These are phyloP conservation scores for Neurospora sp. DNA, from an alignment of 495 filamentous ascomycete genomes.

Conservation along the genomic window DNA sequence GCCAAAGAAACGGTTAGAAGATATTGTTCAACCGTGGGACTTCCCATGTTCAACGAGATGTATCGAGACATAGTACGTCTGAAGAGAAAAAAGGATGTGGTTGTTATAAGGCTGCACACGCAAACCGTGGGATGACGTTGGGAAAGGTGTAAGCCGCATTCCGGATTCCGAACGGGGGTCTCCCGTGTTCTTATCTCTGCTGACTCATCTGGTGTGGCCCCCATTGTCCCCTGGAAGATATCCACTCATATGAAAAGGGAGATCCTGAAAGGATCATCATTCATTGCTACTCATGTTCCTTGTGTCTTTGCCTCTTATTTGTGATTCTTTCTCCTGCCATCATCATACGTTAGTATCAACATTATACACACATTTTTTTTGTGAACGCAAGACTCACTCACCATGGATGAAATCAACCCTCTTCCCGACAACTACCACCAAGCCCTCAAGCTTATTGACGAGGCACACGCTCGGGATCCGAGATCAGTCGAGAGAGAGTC, in stretches of 20 bases:
- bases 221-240: background rate
- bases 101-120: background rate
- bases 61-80: background rate
- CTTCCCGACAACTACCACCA: slow-evolving; percentile 18
- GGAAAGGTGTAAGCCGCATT: background rate
- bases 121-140: background rate
- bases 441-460: slow-evolving; percentile 58
- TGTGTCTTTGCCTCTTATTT: background rate
- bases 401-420: slow-evolving; percentile 14
- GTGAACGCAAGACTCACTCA: background rate
- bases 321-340: background rate
- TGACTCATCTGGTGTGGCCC: background rate
- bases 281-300: background rate
- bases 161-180: background rate
- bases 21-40: background rate
- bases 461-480: slow-evolving; percentile 62
- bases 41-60: background rate
- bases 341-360: background rate
- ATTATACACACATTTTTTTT: background rate
- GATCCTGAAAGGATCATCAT: background rate
- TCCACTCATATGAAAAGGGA: background rate
- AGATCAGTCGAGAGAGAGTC: slow-evolving; percentile 25
- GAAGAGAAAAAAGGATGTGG: background rate
- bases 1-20: background rate
- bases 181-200: background rate